These are phyloP conservation scores for Metschnikowia borealis DNA, from an alignment of 805 yeast genomes.

Conservation along the genomic window DNA sequence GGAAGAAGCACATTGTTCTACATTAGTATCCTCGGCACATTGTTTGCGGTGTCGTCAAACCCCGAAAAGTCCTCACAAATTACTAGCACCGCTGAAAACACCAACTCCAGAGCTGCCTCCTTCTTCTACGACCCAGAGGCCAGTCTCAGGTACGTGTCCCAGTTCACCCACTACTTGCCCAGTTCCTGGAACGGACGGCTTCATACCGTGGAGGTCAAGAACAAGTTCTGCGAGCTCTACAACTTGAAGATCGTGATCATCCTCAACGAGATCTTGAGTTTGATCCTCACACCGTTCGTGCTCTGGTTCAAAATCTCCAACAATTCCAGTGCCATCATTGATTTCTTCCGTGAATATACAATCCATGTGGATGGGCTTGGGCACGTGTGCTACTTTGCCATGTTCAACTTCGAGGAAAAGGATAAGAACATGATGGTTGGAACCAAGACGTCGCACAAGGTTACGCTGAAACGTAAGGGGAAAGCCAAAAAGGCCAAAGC, in stretches of 20 bases:
- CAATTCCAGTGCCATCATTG: conserved; percentile 71
- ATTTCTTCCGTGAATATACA: conserved; percentile 85
- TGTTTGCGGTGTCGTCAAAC: conserved; percentile 79
- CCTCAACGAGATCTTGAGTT: conserved; percentile 73
- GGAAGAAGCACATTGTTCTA: conserved; percentile 83
- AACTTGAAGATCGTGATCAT: conserved; percentile 69
- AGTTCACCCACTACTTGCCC: conserved; percentile 89
- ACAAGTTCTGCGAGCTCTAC: conserved; percentile 75
- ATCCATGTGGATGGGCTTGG: conserved; percentile 94
- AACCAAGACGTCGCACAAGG: conserved; percentile 16
- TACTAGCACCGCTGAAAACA: conserved; percentile 22
- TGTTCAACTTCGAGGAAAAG: conserved; percentile 74
- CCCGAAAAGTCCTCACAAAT: conserved; percentile 37
- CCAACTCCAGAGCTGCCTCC: conserved; percentile 23
- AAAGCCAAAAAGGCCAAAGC: conserved; percentile 4
- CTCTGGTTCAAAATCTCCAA: conserved; percentile 79
- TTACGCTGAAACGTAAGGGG: conserved; percentile 10
- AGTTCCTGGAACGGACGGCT: conserved; percentile 78
- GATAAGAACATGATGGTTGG: conserved; percentile 43
- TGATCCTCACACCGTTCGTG: conserved; percentile 84
- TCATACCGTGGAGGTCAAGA: conserved; percentile 81
- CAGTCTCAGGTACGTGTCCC: conserved; percentile 72
- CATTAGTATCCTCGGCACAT: conserved; percentile 81
- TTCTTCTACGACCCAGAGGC: conserved; percentile 90
- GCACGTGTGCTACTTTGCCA: conserved; percentile 89